Evolutionary conservation across 2,329 filamentous ascomycete genomes (phyloP), one percentile per base, ranked within the genome.

Genomic region (Torrubiella hemipterigena): DNA sequence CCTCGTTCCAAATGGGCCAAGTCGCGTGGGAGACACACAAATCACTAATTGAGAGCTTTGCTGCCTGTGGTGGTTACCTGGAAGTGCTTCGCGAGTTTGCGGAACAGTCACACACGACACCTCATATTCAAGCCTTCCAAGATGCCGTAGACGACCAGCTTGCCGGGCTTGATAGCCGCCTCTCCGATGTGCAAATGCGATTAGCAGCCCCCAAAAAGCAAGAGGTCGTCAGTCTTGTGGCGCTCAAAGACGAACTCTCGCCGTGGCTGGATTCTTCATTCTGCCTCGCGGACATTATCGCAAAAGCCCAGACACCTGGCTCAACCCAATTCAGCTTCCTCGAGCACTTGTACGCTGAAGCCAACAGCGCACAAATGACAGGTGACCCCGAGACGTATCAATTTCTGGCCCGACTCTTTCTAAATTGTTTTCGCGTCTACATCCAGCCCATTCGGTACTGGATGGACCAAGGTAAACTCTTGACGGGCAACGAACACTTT

Each of bases 271-370:
- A 61, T 21, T 67, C 75, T 4, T 58, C 89, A 5, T 51, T 67
- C 18, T 61, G 66, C 2, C 58, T 93, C 10, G 69, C 77, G 1
- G 59, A 61, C 5, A 66, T 86, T 5, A 62, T 87, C 4, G 55
- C 64, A n/a, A 58, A 65, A 27, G 55, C 82, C 7, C 61, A 69
- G 21, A 52, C 61, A 18, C 66, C 77, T 0, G n/a, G n/a, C n/a
- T n/a, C n/a, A n/a, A n/a, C n/a, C n/a, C n/a, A n/a, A n/a, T 86
- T 89, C 47, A 67, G 69, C n/a, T 80, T 84, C 42, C 64, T 95
- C 5, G 85, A 95, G 50, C 60, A 80, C 2, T 59, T 95, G 0
- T 93, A 80, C 46, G 73, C 83, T 23, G 66, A 77, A 15, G 71
- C 78, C 2, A 78, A 73, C 36, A 59, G 71, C 31, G 69, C 78